A percentile compares a stretch with the other conserved stretches of the same genome.
Conservation (phyloP, 352 stramenopile species). For the Phytopythium vexans region DNA sequence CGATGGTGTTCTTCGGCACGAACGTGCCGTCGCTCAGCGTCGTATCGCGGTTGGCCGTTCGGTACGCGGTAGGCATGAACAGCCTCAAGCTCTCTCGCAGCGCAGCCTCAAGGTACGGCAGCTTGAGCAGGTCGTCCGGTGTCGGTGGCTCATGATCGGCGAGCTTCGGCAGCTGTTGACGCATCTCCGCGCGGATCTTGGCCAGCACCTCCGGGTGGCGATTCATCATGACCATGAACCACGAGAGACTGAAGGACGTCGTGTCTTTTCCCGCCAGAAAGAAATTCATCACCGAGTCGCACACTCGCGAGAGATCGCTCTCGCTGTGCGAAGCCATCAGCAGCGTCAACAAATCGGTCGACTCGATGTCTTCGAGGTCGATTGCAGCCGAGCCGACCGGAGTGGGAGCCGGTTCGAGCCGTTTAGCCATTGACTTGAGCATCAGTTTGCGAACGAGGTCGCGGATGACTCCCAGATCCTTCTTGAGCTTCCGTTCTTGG, state of each 20-base stretch:
- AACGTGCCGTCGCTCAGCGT: conserved; percentile 54
- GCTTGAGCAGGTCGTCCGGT: conserved; percentile 38
- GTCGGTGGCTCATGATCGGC: conserved; percentile 17
- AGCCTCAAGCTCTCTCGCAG: conserved; percentile 67
- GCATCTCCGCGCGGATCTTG: conserved; percentile 37
- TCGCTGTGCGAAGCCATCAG: conserved; percentile 37
- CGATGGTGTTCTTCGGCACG: conserved; percentile 30
- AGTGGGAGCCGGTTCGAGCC: not conserved
- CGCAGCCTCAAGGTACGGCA: conserved; percentile 61
- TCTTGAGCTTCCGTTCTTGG: conserved; percentile 27
- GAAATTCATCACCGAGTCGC: conserved; percentile 62
- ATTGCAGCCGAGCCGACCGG: not conserved
- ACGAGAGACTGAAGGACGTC: conserved; percentile 53
- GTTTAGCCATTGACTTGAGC: conserved; percentile 18
- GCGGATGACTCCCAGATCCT: conserved; percentile 14
- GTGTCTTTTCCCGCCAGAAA: conserved; percentile 60
- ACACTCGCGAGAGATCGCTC: conserved; percentile 31
- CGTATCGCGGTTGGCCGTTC: conserved; percentile 34
- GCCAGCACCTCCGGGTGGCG: conserved; percentile 35
- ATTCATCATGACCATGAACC: conserved; percentile 63
- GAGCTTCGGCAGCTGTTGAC: conserved; percentile 15
- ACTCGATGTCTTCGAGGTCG: not conserved
- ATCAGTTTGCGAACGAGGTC: conserved; percentile 29
- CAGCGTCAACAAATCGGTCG: conserved; percentile 36
- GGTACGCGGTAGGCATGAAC: conserved; percentile 41